Evolutionary conservation across 768 basidiomycete species (phyloP), one percentile per base, ranked within the genome.

Genomic region (Pleurotus tuoliensis): DNA sequence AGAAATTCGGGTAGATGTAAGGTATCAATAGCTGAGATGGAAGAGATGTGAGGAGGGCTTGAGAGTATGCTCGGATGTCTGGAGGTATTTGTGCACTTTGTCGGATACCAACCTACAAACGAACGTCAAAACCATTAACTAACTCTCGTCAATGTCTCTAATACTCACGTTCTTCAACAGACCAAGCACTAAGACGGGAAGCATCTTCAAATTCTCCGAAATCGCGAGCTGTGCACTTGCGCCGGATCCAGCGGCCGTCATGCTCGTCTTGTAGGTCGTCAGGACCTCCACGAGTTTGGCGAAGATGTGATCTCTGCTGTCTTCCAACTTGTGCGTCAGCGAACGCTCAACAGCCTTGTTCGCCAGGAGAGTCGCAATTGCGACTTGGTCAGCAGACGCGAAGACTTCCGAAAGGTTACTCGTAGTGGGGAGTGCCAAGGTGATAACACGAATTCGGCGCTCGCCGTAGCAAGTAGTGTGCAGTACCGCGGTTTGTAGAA

Each of bases 21-120:
- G 97, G 94, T 56, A 98, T 79, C 48, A 99, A 82, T 7, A 88
- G 71, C 76, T 99, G 92, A 2, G 93, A 88, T 0, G 97, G 97
- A 49, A 98, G 70, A 6, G 94, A 91, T 1, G 92, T 92, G 62
- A 98, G 78, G 37, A 99, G 74, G 5, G 89, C 88, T 71, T 98
- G 95, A 1, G 97, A 92, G 66, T 98, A 98, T 8, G 94, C 90
- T 61, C 97, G 80, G 49, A 99, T 86, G 73, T 99, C 97, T 7
- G 96, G 91, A 34, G 96, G 94, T 69, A 99, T 98, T 67, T 95
- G 93, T 2, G 92, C 86, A 72, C 95, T 98, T 77, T 98, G 94
- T 55, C 97, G 84, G 51, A 98, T 79, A 46, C 94, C 97, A 61
- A 96, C 90, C 92, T 94, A 64, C 15, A 63, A 46, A 39, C 57